phyloP scores from a whole-genome alignment of 495 filamentous ascomycete genomes.

The Annulohypoxylon stygium region DNA sequence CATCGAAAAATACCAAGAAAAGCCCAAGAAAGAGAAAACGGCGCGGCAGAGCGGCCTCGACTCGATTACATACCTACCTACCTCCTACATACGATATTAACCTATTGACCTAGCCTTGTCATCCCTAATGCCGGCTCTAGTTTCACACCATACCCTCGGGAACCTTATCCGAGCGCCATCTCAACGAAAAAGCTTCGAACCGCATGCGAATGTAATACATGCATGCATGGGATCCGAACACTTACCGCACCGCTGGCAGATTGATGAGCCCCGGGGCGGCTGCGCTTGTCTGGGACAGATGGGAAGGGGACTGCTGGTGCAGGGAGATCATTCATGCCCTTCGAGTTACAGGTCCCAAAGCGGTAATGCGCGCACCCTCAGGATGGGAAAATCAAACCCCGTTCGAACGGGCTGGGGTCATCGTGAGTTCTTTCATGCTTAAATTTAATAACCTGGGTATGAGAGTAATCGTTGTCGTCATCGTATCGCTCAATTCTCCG shows the following conservation, averaged over 20 bases:
- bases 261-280: constrained; percentile 1
- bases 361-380: constrained; percentile 12
- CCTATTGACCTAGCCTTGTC: neutral
- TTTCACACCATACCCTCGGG: constrained; percentile 37
- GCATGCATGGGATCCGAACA: constrained; percentile 1
- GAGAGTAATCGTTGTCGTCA: neutral
- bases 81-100: neutral
- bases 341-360: constrained; percentile 23
- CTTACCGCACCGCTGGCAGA: neutral
- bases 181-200: neutral
- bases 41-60: neutral
- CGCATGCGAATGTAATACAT: too few species aligned
- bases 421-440: neutral
- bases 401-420: neutral
- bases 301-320: constrained; percentile 13
- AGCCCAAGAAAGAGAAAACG: neutral
- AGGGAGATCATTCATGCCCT: constrained; percentile 43
- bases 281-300: constrained; percentile 20
- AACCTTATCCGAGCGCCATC: constrained; percentile 31
- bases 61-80: constrained; percentile 15
- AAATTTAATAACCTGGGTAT: neutral
- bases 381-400: constrained; percentile 26
- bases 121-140: neutral
- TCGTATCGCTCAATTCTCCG: neutral
- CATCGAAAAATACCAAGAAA: constrained; percentile 16